phyloP scores from a whole-genome alignment of 1,139 yeast genomes.

The Debaryomyces nepalensis region DNA sequence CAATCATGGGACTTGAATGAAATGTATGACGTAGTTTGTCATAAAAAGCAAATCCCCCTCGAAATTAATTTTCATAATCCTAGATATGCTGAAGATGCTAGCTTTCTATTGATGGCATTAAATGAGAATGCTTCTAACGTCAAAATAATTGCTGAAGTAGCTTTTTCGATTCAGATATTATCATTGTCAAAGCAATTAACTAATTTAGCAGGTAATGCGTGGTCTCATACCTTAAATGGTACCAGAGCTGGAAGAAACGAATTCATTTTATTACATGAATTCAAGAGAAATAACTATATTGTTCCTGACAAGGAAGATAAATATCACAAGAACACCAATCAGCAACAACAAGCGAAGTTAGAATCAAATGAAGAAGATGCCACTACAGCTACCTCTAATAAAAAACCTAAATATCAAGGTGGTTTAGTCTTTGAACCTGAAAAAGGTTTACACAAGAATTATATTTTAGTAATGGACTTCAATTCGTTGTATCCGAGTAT shows the following conservation, averaged over 20 bases:
- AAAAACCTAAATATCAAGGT: conserved; percentile 89
- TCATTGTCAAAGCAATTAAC: conserved; percentile 92
- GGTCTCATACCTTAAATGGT: conserved; percentile 95
- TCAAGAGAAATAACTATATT: conserved; percentile 75
- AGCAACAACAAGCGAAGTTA: conserved; percentile 42
- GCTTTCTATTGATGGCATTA: conserved; percentile 68
- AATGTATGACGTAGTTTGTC: conserved; percentile 81
- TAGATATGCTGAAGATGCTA: conserved; percentile 69
- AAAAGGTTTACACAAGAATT: conserved; percentile 89
- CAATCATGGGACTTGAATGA: conserved; percentile 96
- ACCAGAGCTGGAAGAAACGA: conserved; percentile 97
- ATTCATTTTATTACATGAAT: conserved; percentile 89
- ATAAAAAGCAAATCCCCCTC: conserved; percentile 59
- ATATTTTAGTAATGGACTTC: conserved; percentile 95
- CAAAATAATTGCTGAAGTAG: conserved; percentile 74
- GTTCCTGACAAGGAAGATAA: conserved; percentile 85
- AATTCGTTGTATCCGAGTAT: conserved; percentile 96
- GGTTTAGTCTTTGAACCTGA: conserved; percentile 98
- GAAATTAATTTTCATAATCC: conserved; percentile 77
- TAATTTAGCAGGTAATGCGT: conserved; percentile 93
- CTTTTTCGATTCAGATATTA: conserved; percentile 81
- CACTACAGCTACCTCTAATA: conserved; percentile 56
- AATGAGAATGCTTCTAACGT: conserved; percentile 73
- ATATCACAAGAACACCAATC: conserved; percentile 47
- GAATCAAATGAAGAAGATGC: conserved; percentile 52